Evolutionary conservation across 805 yeast species (phyloP), one percentile per base, ranked within the genome.

Genomic region (Debaryomyces tyrocola): DNA sequence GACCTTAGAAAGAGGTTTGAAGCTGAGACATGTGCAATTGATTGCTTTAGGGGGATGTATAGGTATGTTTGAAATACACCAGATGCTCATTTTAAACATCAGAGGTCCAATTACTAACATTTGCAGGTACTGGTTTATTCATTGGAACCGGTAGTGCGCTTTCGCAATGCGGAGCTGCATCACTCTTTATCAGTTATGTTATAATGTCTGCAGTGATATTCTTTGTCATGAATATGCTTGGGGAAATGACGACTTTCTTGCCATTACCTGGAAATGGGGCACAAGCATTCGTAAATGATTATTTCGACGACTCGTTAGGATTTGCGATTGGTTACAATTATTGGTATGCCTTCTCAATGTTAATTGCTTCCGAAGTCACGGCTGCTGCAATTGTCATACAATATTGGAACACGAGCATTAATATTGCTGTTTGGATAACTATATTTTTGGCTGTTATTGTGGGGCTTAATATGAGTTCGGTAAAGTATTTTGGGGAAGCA

Each of bases 41-140:
- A 85, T 88, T 57, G 90, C 95, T 34, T 74, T 89, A 45, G 94
- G 94, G 47, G 90, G 94, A 45, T 85, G 92, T 43, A 84, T 88
- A 49, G 96, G 34, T 31, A 31, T 31, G 34, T 31, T n/a, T 31
- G 2, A 96, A 84, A 94, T 6, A 89, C 88, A 56, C 68, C 83
- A 39, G 31, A 27, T 15, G 14, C 17, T 29, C 20, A 14, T n/a
- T 20, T 41, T 24, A 3, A 3, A 14, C 11, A 6, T 14, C 18
- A 14, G 15, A n/a, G 8, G 35, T 6, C 11, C 35, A 14, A 14
- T n/a, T 31, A 31, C 34, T 31, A 31, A 31, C 34, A 31, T 31
- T 31, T 11, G 10, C 17, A 31, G 34, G 86, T 48, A 81, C 87
- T 2, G 87, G 87, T 59, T 64, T 83, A 46, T 82, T 84, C 51